A percentile compares a stretch with the other conserved stretches of the same genome.
Evolutionary conservation across 306 rosid species (phyloP).

Genomic region (Cicer chorassanicum): DNA sequence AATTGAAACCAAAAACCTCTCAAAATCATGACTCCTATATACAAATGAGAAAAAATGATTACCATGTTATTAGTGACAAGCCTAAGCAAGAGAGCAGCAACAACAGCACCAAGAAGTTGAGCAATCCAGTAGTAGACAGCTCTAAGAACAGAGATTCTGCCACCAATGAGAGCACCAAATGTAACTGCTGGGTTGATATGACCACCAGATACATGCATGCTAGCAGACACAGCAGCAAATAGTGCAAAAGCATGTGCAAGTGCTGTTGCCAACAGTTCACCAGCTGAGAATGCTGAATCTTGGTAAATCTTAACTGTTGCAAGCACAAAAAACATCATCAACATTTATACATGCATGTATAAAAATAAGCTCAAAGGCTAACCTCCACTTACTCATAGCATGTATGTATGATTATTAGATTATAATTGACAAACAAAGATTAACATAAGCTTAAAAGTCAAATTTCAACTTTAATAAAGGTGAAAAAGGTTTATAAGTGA

Average conservation of each 20-base stretch:
- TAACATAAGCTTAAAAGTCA: too few relatives aligned
- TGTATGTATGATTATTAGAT: too few relatives aligned
- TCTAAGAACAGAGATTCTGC: constrained; percentile 78
- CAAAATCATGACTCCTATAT: too few relatives aligned
- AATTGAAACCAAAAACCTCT: too few relatives aligned
- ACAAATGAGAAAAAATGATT: neutral
- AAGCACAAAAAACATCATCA: constrained; percentile 11
- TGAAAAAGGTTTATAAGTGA: too few relatives aligned
- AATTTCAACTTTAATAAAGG: too few relatives aligned
- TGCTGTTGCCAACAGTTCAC: constrained; percentile 65
- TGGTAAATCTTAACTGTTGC: constrained; percentile 72
- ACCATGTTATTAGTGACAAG: constrained; percentile 88
- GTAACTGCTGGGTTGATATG: constrained; percentile 95
- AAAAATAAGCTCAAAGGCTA: too few relatives aligned
- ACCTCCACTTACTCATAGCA: too few relatives aligned
- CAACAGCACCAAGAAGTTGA: constrained; percentile 79
- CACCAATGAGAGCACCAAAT: constrained; percentile 84
- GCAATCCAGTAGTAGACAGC: constrained; percentile 87
- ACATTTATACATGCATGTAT: neutral
- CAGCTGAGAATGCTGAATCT: constrained; percentile 60
- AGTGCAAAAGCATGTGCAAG: constrained; percentile 77
- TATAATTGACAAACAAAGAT: too few relatives aligned
- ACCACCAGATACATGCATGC: constrained; percentile 85
- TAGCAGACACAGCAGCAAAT: constrained; percentile 73
- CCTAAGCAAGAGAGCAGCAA: constrained; percentile 81